Percentiles rank a stretch among this genome's conserved stretches.
phyloP scores from a whole-genome alignment of 306 rosid species.

The Prunus armeniaca region DNA sequence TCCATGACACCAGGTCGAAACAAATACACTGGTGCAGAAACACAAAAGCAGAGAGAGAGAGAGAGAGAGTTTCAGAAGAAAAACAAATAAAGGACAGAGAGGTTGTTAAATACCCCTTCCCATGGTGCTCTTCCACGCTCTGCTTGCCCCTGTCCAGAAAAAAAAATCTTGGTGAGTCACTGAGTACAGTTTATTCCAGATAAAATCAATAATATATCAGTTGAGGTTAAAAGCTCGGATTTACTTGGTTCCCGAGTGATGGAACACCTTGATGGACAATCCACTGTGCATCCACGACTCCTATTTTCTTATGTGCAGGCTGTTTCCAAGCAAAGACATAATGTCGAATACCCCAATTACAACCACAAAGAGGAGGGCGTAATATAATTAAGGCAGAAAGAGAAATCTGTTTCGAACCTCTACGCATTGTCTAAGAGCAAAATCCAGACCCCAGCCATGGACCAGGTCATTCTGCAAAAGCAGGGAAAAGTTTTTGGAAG shows the following conservation, averaged over 20 bases:
- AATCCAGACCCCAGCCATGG: constrained; percentile 99
- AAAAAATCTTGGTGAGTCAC: background rate
- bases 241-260: constrained; percentile 84
- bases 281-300: constrained; percentile 92
- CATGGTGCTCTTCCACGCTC: constrained; percentile 58
- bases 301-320: constrained; percentile 81
- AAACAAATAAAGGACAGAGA: background rate
- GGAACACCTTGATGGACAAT: constrained; percentile 79
- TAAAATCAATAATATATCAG: background rate
- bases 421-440: constrained; percentile 75
- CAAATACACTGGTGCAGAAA: too few species aligned
- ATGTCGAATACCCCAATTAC: background rate
- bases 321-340: constrained; percentile 28
- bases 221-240: background rate
- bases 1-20: background rate
- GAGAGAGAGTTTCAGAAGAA: background rate
- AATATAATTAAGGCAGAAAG: constrained; percentile 1
- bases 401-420: constrained; percentile 38
- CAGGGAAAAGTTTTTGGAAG: background rate
- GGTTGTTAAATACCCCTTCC: constrained; percentile 64
- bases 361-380: background rate
- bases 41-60: too few species aligned
- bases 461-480: constrained; percentile 70
- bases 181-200: background rate
- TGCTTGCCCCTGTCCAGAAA: constrained; percentile 53